These are phyloP conservation scores for Pseudohyphozyma bogoriensis DNA, from an alignment of 768 basidiomycete species.

Conservation along the genomic window DNA sequence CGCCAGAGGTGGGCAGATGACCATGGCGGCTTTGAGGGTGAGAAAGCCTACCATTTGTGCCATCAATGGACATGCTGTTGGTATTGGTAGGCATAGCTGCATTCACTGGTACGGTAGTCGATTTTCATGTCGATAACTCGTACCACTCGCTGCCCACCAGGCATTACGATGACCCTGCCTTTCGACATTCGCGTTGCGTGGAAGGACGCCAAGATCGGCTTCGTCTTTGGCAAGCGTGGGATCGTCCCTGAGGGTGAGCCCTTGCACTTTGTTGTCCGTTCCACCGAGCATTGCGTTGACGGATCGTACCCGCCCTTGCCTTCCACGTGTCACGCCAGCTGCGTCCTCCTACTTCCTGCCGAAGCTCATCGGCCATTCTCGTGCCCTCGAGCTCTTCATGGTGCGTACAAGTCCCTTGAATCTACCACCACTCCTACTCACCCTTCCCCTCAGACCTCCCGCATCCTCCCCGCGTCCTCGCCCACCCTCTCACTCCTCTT, in stretches of 20 bases:
- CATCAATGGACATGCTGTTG: slow-evolving; percentile 1
- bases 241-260: not conserved
- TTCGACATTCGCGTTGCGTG: not conserved
- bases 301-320: too few species aligned
- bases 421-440: not conserved
- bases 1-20: not conserved
- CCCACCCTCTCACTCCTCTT: slow-evolving; percentile 1
- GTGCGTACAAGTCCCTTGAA: not conserved
- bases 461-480: slow-evolving; percentile 1
- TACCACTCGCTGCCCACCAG: not conserved
- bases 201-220: slow-evolving; percentile 8
- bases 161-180: slow-evolving; percentile 4
- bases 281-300: too few species aligned
- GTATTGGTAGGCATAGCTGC: slow-evolving; percentile 2
- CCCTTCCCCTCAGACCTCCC: not conserved
- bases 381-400: slow-evolving; percentile 5
- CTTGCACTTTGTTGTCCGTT: too few species aligned
- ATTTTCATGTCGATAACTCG: too few species aligned
- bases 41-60: slow-evolving; percentile 1
- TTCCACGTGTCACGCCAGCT: too few species aligned
- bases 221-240: slow-evolving; percentile 1
- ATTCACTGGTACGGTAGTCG: not conserved
- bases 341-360: not conserved
- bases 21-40: not conserved
- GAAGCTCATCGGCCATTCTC: not conserved